These are phyloP conservation scores for Mrakia hoshinonis DNA, from an alignment of 768 basidiomycete species.

Conservation along the genomic window DNA sequence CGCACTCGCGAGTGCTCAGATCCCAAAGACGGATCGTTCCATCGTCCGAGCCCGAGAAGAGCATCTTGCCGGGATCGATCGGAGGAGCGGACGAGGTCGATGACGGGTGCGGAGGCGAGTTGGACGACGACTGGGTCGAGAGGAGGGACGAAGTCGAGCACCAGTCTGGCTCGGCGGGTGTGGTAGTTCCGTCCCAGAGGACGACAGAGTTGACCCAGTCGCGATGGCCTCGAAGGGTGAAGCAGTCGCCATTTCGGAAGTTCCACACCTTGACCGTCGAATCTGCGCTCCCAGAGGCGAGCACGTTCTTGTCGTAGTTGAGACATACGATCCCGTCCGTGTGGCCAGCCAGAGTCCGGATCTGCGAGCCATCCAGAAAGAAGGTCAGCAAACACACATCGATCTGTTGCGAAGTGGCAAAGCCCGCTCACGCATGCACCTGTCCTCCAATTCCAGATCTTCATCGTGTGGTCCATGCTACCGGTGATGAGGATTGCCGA, in stretches of 20 bases:
- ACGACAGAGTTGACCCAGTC: conserved; percentile 96
- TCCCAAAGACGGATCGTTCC: conserved; percentile 92
- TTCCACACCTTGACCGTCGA: conserved; percentile 86
- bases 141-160: conserved; percentile 16
- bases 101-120: conserved; percentile 1
- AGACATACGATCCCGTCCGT: conserved; percentile 84
- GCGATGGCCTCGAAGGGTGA: conserved; percentile 80
- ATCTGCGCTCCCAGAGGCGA: conserved; percentile 89
- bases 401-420: no score
- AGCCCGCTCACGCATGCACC: conserved; percentile 57
- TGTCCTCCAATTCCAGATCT: conserved; percentile 91
- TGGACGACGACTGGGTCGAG: conserved; percentile 14
- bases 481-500: conserved; percentile 90
- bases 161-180: conserved; percentile 39
- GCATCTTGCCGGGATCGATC: conserved; percentile 62
- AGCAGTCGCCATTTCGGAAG: conserved; percentile 79
- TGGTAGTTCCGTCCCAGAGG: conserved; percentile 63
- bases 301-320: conserved; percentile 79
- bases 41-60: conserved; percentile 95
- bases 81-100: conserved; percentile 1
- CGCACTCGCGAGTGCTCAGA: conserved; percentile 65
- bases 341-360: conserved; percentile 81
- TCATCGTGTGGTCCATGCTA: conserved; percentile 89
- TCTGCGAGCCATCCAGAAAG: conserved; percentile 32
- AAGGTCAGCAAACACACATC: neutral